A percentile compares a stretch with the other conserved stretches of the same genome.
These are phyloP conservation scores for Symbiodinium natans DNA, from an alignment of 73 alveolate genomes.

Conservation along the genomic window DNA sequence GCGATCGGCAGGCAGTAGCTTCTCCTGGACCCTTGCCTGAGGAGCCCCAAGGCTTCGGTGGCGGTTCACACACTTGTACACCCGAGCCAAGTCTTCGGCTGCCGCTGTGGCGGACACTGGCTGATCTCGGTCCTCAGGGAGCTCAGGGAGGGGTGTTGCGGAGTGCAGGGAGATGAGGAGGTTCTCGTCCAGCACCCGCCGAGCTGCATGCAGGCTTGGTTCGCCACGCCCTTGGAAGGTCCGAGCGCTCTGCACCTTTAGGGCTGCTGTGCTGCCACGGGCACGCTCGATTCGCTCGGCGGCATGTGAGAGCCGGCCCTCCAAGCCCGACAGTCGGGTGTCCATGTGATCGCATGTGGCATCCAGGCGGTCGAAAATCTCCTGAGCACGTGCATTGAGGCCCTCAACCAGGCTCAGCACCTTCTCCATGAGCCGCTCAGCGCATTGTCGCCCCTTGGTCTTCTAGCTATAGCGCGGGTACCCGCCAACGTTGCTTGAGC, in stretches of 20 bases:
- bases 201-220: conserved; percentile 49
- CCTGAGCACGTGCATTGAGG: conserved; percentile 1
- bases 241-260: conserved; percentile 79
- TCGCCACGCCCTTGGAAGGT: conserved; percentile 58
- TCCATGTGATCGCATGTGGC: conserved; percentile 53
- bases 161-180: conserved; percentile 26
- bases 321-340: conserved; percentile 30
- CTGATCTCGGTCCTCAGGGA: background rate
- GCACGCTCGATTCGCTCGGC: conserved; percentile 60
- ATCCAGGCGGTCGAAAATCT: conserved; percentile 71
- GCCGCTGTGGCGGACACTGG: background rate
- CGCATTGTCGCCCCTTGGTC: background rate
- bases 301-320: conserved; percentile 26
- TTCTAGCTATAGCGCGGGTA: no score
- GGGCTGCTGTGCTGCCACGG: conserved; percentile 81
- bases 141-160: conserved; percentile 45
- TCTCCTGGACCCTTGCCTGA: background rate
- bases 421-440: background rate
- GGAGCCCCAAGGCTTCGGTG: conserved; percentile 13
- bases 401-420: conserved; percentile 1
- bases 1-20: conserved; percentile 71
- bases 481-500: no score
- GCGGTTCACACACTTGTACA: conserved; percentile 31
- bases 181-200: conserved; percentile 28
- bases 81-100: conserved; percentile 43